phyloP scores from a whole-genome alignment of 805 yeast species.

The Candida vartiovaarae region DNA sequence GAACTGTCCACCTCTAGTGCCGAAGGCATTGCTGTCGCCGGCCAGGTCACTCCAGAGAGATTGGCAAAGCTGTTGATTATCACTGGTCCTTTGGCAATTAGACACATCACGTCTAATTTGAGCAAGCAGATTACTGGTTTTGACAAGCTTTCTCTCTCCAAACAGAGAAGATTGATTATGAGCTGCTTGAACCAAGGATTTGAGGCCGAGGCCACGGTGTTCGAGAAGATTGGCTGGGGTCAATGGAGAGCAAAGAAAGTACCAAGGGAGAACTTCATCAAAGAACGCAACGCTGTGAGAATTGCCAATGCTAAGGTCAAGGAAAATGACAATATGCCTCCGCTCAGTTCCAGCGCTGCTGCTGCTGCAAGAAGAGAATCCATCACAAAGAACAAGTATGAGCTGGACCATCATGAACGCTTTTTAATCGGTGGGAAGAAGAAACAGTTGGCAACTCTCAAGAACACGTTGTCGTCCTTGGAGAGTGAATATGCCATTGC shows the following conservation, averaged over 20 bases:
- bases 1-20: conserved; percentile 73
- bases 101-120: conserved; percentile 79
- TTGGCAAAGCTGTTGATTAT: conserved; percentile 58
- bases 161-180: conserved; percentile 86
- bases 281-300: conserved; percentile 36
- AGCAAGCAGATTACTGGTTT: conserved; percentile 72
- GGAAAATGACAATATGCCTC: conserved; percentile 24
- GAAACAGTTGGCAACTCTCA: conserved; percentile 2
- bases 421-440: conserved; percentile 11
- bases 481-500: conserved; percentile 24
- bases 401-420: conserved; percentile 20
- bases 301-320: conserved; percentile 36
- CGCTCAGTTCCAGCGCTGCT: conserved; percentile 3
- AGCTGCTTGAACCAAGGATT: conserved; percentile 76
- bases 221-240: conserved; percentile 97
- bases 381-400: conserved; percentile 23
- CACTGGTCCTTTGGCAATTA: conserved; percentile 85
- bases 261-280: conserved; percentile 27
- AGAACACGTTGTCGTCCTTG: conserved; percentile 9
- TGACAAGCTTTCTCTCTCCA: conserved; percentile 72
- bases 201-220: conserved; percentile 46
- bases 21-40: conserved; percentile 81
- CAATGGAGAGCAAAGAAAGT: conserved; percentile 81
- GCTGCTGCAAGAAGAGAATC: conserved; percentile 24
- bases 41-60: conserved; percentile 73